Evolutionary conservation across 2,329 filamentous ascomycete genomes (phyloP).

Genomic region (Claviceps citrina): DNA sequence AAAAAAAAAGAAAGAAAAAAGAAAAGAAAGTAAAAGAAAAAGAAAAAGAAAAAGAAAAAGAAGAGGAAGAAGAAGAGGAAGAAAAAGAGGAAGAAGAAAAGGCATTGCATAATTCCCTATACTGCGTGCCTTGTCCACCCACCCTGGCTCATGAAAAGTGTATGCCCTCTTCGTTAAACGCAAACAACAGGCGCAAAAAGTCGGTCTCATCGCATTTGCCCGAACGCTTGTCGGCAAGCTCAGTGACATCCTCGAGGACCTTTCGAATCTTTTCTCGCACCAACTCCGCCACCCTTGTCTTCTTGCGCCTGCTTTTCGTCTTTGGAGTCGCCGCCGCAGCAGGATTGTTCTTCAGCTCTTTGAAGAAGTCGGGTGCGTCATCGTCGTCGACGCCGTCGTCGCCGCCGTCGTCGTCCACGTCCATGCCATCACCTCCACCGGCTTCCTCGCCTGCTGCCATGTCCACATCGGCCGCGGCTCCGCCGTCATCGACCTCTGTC

Average conservation of each 20-base stretch:
- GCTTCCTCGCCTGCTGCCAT: background rate
- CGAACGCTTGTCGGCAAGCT: constrained; percentile 65
- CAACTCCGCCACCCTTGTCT: constrained; percentile 64
- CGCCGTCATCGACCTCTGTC: constrained; percentile 31
- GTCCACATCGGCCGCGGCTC: constrained; percentile 25
- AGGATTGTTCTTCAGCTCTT: constrained; percentile 37
- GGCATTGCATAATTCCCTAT: no score
- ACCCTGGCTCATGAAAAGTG: constrained; percentile 77
- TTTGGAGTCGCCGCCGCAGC: constrained; percentile 28
- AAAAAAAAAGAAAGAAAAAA: no score
- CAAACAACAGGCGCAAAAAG: constrained; percentile 64
- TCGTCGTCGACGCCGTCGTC: constrained; percentile 52
- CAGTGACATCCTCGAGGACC: constrained; percentile 68
- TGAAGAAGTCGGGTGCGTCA: constrained; percentile 73
- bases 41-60: background rate
- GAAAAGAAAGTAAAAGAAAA: constrained; percentile 5
- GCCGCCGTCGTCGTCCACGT: constrained; percentile 44
- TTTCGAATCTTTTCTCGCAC: constrained; percentile 77
- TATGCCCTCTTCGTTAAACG: constrained; percentile 84
- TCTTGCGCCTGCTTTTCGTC: constrained; percentile 56
- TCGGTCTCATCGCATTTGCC: constrained; percentile 86
- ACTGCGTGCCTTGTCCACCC: no score
- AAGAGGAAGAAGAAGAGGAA: constrained; percentile 6
- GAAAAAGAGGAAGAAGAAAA: constrained; percentile 5
- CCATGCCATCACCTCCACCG: constrained; percentile 26